A percentile compares a stretch with the other conserved stretches of the same genome.
phyloP scores from a whole-genome alignment of 805 yeast genomes.

The Grigorovia yakushimaensis region DNA sequence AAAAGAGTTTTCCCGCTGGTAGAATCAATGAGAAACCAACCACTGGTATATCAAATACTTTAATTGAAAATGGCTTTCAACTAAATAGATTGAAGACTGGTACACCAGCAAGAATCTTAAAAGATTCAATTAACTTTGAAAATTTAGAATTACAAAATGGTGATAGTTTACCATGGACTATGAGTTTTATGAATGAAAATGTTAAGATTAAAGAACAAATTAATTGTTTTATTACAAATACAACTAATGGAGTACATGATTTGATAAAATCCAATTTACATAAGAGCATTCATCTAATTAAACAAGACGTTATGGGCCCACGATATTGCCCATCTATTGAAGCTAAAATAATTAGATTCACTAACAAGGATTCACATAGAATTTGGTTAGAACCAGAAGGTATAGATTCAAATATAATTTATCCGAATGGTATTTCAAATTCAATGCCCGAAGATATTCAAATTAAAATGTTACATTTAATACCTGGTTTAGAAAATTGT shows the following conservation, averaged over 20 bases:
- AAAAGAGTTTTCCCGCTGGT: slow-evolving; percentile 76
- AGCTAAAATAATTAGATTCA: slow-evolving; percentile 72
- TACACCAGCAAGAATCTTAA: slow-evolving; percentile 84
- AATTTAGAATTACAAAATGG: slow-evolving; percentile 64
- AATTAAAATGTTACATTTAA: slow-evolving; percentile 56
- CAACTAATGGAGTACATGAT: slow-evolving; percentile 67
- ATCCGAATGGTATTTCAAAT: slow-evolving; percentile 93
- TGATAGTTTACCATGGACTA: slow-evolving; percentile 78
- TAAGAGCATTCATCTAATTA: slow-evolving; percentile 68
- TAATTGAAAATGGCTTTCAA: slow-evolving; percentile 65
- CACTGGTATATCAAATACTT: slow-evolving; percentile 74
- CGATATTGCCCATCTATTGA: slow-evolving; percentile 96
- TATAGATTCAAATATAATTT: slow-evolving; percentile 70
- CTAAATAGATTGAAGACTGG: slow-evolving; percentile 93
- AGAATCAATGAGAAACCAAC: slow-evolving; percentile 90
- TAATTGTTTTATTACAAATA: slow-evolving; percentile 65
- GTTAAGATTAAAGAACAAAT: slow-evolving; percentile 56
- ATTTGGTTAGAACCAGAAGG: slow-evolving; percentile 98
- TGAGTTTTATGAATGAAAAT: slow-evolving; percentile 70
- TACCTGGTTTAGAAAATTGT: slow-evolving; percentile 84
- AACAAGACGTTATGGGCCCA: slow-evolving; percentile 93
- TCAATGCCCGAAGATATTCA: slow-evolving; percentile 96
- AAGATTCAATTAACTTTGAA: slow-evolving; percentile 58
- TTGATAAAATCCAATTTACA: slow-evolving; percentile 61
- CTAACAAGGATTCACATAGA: slow-evolving; percentile 64